Evolutionary conservation across 345 rosid genomes (phyloP).

Genomic region (Dimocarpus longan): DNA sequence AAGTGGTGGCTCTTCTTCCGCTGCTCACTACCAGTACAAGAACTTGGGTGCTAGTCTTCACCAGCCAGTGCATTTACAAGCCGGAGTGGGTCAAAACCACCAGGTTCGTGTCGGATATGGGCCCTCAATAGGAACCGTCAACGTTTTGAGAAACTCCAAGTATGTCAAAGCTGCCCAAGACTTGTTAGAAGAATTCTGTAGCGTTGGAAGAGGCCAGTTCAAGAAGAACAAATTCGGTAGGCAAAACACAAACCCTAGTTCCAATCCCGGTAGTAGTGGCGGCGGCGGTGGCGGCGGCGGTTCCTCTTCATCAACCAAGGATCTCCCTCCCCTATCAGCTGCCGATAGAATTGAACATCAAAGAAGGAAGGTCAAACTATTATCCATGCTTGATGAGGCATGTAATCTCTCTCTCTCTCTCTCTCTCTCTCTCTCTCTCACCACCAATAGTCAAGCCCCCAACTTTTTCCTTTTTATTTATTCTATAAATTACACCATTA

Average conservation of each 20-base stretch:
- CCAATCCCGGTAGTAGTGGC: conserved; percentile 41
- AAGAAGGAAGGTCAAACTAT: conserved; percentile 89
- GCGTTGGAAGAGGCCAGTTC: conserved; percentile 81
- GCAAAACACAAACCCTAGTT: conserved; percentile 64
- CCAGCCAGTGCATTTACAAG: conserved; percentile 42
- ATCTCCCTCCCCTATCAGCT: conserved; percentile 66
- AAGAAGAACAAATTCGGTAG: conserved; percentile 60
- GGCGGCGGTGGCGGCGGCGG: conserved; percentile 38
- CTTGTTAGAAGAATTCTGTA: conserved; percentile 90
- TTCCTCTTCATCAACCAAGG: conserved; percentile 54
- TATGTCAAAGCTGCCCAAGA: conserved; percentile 80
- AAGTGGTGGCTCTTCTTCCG: conserved; percentile 30
- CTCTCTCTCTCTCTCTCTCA: conserved; percentile 25
- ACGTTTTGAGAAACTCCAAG: conserved; percentile 74
- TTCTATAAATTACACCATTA: conserved; percentile 4
- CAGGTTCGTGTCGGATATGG: conserved; percentile 55
- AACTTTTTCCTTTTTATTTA: conserved; percentile 19
- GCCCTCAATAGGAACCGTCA: conserved; percentile 60
- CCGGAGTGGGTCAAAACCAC: conserved; percentile 41
- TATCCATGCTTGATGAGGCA: conserved; percentile 99
- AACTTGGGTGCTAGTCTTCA: conserved; percentile 32
- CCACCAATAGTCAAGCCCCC: conserved; percentile 32
- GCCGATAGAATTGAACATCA: conserved; percentile 94
- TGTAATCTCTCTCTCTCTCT: conserved; percentile 45
- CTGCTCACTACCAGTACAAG: conserved; percentile 50